Evolutionary conservation across 108 stramenopile genomes (phyloP).

Genomic region (Seminavis robusta): DNA sequence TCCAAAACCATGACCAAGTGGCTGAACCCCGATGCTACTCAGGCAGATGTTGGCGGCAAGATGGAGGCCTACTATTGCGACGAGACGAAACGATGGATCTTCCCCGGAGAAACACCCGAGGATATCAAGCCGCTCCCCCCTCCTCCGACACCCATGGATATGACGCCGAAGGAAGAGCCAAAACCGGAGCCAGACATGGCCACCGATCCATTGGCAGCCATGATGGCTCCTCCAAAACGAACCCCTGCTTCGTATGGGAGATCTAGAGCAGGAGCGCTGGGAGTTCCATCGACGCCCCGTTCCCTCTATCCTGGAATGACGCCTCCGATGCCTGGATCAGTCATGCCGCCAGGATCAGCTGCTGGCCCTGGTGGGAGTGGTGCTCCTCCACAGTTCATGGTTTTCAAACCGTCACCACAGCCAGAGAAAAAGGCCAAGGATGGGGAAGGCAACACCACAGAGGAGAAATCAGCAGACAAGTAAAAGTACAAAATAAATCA

Average conservation of each 20-base stretch:
- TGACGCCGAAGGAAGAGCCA: constrained; percentile 10
- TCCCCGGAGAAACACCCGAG: constrained; percentile 79
- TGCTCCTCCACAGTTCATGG: constrained; percentile 8
- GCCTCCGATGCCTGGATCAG: not conserved
- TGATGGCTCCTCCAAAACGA: constrained; percentile 86
- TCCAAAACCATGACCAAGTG: constrained; percentile 56
- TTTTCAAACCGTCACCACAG: constrained; percentile 1
- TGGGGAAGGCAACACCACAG: too few species aligned
- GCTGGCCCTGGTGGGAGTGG: not conserved
- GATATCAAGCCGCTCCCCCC: constrained; percentile 74
- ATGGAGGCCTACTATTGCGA: constrained; percentile 83
- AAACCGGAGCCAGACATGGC: constrained; percentile 18
- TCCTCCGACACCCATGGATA: constrained; percentile 55
- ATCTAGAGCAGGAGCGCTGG: too few species aligned
- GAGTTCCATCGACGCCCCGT: not conserved
- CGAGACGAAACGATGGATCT: constrained; percentile 60
- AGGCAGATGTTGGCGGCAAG: constrained; percentile 56
- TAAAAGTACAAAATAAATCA: too few species aligned
- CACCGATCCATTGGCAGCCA: constrained; percentile 81
- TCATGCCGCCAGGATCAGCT: not conserved
- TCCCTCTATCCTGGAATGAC: not conserved
- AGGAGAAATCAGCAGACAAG: too few species aligned
- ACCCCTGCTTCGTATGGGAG: constrained; percentile 7
- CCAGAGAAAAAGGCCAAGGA: not conserved
- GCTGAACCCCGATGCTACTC: constrained; percentile 76